Percentiles rank a stretch among this genome's conserved stretches.
Conservation (phyloP, 306 rosid genomes). For the Senna tora region DNA sequence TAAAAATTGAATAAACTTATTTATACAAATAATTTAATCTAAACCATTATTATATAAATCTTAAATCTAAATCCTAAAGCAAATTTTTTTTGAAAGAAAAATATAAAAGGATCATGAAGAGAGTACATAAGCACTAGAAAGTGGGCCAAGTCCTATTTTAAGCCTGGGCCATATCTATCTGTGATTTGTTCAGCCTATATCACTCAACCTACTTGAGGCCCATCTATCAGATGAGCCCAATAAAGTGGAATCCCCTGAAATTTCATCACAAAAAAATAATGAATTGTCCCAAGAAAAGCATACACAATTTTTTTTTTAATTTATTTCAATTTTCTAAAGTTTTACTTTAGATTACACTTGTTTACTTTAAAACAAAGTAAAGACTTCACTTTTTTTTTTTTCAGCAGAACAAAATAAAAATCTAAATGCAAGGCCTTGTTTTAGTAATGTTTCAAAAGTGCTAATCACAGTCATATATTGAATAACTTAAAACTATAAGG, state of each 20-base stretch:
- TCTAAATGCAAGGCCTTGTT: not conserved
- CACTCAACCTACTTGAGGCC: not conserved
- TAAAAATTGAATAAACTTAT: too few relatives aligned
- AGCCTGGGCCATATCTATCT: not conserved
- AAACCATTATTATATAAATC: too few relatives aligned
- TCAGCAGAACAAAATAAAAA: not conserved
- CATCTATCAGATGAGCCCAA: not conserved
- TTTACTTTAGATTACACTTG: not conserved
- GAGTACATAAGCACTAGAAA: too few relatives aligned
- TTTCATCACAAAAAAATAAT: not conserved
- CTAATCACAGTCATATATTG: not conserved
- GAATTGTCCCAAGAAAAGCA: not conserved
- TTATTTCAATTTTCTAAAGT: not conserved
- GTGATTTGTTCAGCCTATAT: not conserved
- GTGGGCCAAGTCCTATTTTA: not conserved
- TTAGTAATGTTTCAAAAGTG: not conserved
- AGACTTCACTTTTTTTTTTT: not conserved
- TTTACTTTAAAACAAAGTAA: not conserved
- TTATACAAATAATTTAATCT: too few relatives aligned
- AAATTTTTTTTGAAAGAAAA: too few relatives aligned
- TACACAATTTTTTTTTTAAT: not conserved
- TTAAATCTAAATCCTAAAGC: too few relatives aligned
- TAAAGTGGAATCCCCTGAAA: not conserved
- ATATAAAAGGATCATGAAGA: too few relatives aligned
- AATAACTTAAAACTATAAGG: too few relatives aligned